phyloP scores from a whole-genome alignment of 345 rosid genomes.

The Gossypium mustelinum region DNA sequence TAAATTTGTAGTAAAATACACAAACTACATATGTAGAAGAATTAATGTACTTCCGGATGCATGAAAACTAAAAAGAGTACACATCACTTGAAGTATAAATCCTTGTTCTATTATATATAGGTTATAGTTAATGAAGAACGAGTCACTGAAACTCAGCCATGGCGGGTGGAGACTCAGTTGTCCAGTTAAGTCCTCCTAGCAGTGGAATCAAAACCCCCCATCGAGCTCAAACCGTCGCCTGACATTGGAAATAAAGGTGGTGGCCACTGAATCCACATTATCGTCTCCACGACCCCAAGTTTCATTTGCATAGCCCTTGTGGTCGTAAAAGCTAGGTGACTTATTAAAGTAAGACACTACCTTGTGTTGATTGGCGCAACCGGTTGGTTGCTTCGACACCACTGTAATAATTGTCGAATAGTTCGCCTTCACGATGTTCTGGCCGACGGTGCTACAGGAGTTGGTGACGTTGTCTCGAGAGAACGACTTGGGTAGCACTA shows the following conservation, averaged over 20 bases:
- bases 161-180: too few relatives aligned
- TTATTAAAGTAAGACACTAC: not conserved
- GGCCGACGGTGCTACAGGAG: not conserved
- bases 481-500: constrained; percentile 11
- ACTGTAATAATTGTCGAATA: not conserved
- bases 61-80: too few relatives aligned
- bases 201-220: not conserved
- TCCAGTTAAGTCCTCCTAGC: not conserved
- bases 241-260: constrained; percentile 35
- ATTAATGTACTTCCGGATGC: too few relatives aligned
- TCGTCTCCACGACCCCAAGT: constrained; percentile 23
- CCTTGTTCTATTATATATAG: too few relatives aligned
- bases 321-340: constrained; percentile 4
- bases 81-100: too few relatives aligned
- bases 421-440: not conserved
- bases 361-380: not conserved
- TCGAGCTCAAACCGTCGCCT: constrained; percentile 35
- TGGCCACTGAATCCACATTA: constrained; percentile 38
- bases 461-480: not conserved
- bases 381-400: not conserved
- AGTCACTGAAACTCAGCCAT: too few relatives aligned
- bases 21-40: too few relatives aligned
- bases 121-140: too few relatives aligned
- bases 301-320: not conserved
- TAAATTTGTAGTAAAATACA: too few relatives aligned